A percentile compares a stretch with the other conserved stretches of the same genome.
Conservation (phyloP, 768 basidiomycete species). For the Boletellus sp. region DNA sequence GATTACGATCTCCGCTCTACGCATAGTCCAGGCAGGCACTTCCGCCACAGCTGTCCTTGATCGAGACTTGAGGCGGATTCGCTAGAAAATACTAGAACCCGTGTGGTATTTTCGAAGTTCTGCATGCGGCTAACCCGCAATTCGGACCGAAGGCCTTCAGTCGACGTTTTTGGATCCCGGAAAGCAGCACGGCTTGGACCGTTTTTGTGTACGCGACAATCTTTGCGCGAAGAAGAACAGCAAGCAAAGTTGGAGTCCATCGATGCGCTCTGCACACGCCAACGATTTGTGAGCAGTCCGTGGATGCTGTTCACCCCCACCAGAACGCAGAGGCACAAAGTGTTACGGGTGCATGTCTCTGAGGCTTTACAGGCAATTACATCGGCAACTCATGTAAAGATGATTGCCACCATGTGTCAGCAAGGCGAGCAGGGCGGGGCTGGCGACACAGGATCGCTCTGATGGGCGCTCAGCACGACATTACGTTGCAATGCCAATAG, state of each 20-base stretch:
- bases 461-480: constrained; percentile 11
- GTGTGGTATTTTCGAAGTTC: not conserved
- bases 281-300: not conserved
- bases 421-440: constrained; percentile 16
- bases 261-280: not conserved
- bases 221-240: not conserved
- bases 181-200: not conserved
- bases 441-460: constrained; percentile 7
- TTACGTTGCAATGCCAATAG: constrained; percentile 6
- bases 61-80: not conserved
- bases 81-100: not conserved
- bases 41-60: not conserved
- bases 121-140: too few relatives aligned
- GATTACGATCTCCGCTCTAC: not conserved
- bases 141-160: not conserved
- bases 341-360: constrained; percentile 2
- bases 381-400: constrained; percentile 7
- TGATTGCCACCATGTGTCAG: constrained; percentile 7
- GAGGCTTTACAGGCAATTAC: not conserved
- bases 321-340: not conserved
- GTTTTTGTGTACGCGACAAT: not conserved
- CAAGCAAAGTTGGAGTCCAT: not conserved
- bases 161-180: not conserved
- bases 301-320: constrained; percentile 1
- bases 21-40: not conserved